Evolutionary conservation across 2,329 filamentous ascomycete species (phyloP), one percentile per base, ranked within the genome.

Genomic region (Colletotrichum endophyticum): DNA sequence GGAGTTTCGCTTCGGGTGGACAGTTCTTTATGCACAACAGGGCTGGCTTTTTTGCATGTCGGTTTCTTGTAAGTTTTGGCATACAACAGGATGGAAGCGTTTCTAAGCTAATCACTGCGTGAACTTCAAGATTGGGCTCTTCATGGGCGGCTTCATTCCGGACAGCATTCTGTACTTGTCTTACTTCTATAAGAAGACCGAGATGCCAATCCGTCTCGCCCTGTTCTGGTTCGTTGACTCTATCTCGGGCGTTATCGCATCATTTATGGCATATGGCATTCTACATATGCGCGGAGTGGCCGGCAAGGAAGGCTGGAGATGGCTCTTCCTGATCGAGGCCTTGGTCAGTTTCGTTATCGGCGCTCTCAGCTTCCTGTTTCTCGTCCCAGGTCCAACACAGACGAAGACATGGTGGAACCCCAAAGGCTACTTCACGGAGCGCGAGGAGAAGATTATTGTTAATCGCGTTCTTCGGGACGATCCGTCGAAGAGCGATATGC

Each of bases 401-500:
- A 62, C 57, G 2, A 30, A 19, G 28, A 62, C 25, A 28, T 62
- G 57, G 57, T 62, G 22, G 25, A 62, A 59, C 27, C 56, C 56
- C 16, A 15, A 28, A 59, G 86, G 89, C 6, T 92, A 91, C 91
- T 92, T 92, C 82, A 89, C 81, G n/a, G 87, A 88, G 67, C 86
- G 57, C 13, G 90, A 92, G 78, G 88, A 91, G 75, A 83, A 84
- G 30, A 92, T 92, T 71, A 86, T 92, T 22, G 90, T 92, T n/a
- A 93, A 92, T 73, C 86, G 92, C 1, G 81, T 87, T 3, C 80
- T 86, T 13, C 88, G 91, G 4, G 91, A 93, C 62, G 91, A 92
- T 72, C 91, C 90, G 0, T 86, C 86, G 22, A 91, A 90, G 80
- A 88, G 88, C 49, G 87, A 87, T 67, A 91, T 92, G 88, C 89